These are phyloP conservation scores for Claviceps citrina DNA, from an alignment of 2,329 filamentous ascomycete species.

Conservation along the genomic window DNA sequence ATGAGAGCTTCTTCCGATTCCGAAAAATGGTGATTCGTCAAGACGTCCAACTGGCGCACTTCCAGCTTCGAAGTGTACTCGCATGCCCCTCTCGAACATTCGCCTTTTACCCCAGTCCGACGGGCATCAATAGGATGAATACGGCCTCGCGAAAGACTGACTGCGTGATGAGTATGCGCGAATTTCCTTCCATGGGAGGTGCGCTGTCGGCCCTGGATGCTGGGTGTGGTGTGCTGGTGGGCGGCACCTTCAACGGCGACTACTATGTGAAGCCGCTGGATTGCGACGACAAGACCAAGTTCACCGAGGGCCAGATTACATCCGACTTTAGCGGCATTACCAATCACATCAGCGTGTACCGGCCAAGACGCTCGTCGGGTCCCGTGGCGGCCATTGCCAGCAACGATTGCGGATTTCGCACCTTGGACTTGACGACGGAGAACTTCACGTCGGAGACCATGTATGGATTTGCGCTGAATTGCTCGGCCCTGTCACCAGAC, in stretches of 20 bases:
- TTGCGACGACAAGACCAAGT: conserved; percentile 20
- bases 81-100: conserved; percentile 39
- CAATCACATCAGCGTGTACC: conserved; percentile 47
- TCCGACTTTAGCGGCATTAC: conserved; percentile 40
- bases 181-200: conserved; percentile 20
- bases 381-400: conserved; percentile 46
- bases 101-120: conserved; percentile 39
- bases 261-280: conserved; percentile 35
- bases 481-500: conserved; percentile 56
- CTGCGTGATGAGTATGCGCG: conserved; percentile 27
- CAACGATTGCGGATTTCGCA: conserved; percentile 44
- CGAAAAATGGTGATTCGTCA: conserved; percentile 38
- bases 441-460: conserved; percentile 35
- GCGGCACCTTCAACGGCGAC: conserved; percentile 42
- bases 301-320: conserved; percentile 32
- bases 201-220: conserved; percentile 37
- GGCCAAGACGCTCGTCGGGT: conserved; percentile 32
- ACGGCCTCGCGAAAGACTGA: conserved; percentile 31
- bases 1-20: conserved; percentile 42
- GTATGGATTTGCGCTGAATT: conserved; percentile 54
- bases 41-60: conserved; percentile 44
- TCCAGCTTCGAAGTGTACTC: conserved; percentile 49
- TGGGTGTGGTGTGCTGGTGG: conserved; percentile 39
- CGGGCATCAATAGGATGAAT: conserved; percentile 37
- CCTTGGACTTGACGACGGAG: conserved; percentile 43